Evolutionary conservation across 2,329 filamentous ascomycete species (phyloP).

Genomic region (Curvularia verruculosa): DNA sequence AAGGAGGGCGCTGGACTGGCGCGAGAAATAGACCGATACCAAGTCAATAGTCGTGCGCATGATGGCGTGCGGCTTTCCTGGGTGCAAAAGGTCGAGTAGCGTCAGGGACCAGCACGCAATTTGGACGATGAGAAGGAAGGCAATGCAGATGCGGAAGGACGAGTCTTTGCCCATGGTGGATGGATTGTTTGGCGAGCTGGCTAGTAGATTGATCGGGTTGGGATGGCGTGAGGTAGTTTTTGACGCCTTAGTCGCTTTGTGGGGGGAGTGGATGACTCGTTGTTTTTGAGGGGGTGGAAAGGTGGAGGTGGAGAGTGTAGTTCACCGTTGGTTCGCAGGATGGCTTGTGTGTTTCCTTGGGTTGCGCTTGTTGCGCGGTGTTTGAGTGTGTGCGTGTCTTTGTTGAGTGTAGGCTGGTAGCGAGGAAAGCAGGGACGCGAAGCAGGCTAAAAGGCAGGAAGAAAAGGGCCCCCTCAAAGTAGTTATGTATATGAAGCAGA

Average conservation of each 20-base stretch:
- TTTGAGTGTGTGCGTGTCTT: background rate
- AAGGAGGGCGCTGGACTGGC: conserved; percentile 25
- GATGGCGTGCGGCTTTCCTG: conserved; percentile 34
- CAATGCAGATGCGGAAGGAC: conserved; percentile 38
- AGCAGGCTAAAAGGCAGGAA: background rate
- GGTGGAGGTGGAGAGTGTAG: background rate
- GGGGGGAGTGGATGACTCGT: background rate
- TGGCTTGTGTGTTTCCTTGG: background rate
- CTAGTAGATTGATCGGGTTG: background rate
- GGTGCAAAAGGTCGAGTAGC: conserved; percentile 39
- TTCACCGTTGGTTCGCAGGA: background rate
- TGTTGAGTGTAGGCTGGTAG: background rate
- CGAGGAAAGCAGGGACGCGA: background rate
- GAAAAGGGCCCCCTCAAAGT: background rate
- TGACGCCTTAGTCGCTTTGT: background rate
- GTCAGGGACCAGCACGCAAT: conserved; percentile 40
- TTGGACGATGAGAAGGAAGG: conserved; percentile 40
- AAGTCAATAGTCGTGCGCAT: conserved; percentile 29
- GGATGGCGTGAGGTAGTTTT: background rate
- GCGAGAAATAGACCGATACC: conserved; percentile 13
- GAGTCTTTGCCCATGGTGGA: conserved; percentile 35
- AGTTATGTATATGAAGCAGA: background rate
- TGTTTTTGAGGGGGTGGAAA: background rate
- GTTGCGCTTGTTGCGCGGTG: no score
- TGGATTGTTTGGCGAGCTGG: background rate